Evolutionary conservation across 805 yeast species (phyloP).

Genomic region (Hanseniaspora thailandica): DNA sequence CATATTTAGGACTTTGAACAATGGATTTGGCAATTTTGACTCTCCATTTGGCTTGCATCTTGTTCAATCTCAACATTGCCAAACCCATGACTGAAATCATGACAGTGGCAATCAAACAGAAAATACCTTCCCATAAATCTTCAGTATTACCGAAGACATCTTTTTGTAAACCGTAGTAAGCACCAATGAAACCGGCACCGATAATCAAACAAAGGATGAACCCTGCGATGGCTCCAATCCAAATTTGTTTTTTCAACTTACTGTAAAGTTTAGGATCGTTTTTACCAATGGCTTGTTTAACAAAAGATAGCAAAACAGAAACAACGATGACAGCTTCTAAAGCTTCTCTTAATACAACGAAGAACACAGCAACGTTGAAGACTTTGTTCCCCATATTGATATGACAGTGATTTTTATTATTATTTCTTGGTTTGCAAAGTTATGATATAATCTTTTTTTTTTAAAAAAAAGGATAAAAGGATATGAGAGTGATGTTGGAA

Average conservation of each 20-base stretch:
- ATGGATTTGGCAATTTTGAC: conserved; percentile 81
- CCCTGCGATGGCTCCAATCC: conserved; percentile 72
- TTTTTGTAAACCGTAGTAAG: conserved; percentile 65
- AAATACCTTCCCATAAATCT: conserved; percentile 94
- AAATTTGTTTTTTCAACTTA: conserved; percentile 62
- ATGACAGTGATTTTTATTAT: too few species aligned
- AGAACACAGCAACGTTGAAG: conserved; percentile 52
- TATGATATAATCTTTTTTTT: background rate
- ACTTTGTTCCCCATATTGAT: conserved; percentile 26
- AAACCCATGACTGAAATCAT: conserved; percentile 90
- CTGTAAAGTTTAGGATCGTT: conserved; percentile 46
- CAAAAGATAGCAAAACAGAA: conserved; percentile 81
- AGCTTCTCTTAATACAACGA: conserved; percentile 86
- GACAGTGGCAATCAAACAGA: conserved; percentile 78
- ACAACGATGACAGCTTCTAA: conserved; percentile 86
- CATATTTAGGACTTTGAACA: conserved; percentile 43
- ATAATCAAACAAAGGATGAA: conserved; percentile 64
- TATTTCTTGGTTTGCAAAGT: background rate
- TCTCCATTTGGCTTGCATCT: conserved; percentile 96
- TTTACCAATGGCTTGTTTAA: conserved; percentile 69
- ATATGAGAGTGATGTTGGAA: background rate
- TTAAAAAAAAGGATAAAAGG: background rate
- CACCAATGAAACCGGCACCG: conserved; percentile 92
- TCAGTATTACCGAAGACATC: conserved; percentile 83
- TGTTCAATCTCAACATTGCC: conserved; percentile 89